phyloP scores from a whole-genome alignment of 2,329 filamentous ascomycete genomes.

The Aspergillus ochraceoroseus region DNA sequence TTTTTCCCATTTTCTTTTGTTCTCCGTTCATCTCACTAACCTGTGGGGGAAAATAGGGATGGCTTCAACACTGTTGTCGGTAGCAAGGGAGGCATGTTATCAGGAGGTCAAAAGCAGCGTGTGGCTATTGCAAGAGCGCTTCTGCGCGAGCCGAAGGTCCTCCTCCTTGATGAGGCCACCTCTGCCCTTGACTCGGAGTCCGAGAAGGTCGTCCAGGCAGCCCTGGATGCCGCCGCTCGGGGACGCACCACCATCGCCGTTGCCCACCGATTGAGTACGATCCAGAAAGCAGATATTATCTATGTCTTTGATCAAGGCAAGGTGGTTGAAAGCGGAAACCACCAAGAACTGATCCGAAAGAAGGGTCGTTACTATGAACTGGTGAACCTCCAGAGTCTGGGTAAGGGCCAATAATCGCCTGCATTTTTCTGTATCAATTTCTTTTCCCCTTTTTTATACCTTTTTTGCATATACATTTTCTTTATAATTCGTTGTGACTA shows the following conservation, averaged over 20 bases:
- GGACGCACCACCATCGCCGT: slow-evolving; percentile 90
- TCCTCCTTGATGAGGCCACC: slow-evolving; percentile 75
- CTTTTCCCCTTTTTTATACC: slow-evolving; percentile 7
- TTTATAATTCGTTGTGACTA: slow-evolving; percentile 2
- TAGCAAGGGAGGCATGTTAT: slow-evolving; percentile 77
- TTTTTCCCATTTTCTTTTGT: slow-evolving; percentile 1
- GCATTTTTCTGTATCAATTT: slow-evolving; percentile 4
- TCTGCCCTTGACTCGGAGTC: slow-evolving; percentile 49
- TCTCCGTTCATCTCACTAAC: slow-evolving; percentile 10
- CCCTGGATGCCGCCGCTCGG: slow-evolving; percentile 74
- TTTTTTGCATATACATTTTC: background rate
- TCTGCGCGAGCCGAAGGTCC: slow-evolving; percentile 81
- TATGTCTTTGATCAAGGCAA: slow-evolving; percentile 92
- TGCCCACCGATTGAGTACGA: slow-evolving; percentile 84
- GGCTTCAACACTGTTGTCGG: slow-evolving; percentile 83
- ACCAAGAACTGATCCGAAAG: slow-evolving; percentile 64
- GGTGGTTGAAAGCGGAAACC: slow-evolving; percentile 79
- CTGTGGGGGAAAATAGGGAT: slow-evolving; percentile 49
- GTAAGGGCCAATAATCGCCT: slow-evolving; percentile 49
- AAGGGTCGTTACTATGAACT: slow-evolving; percentile 72
- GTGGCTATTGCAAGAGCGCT: slow-evolving; percentile 89
- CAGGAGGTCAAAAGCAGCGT: slow-evolving; percentile 90
- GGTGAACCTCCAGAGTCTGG: slow-evolving; percentile 73
- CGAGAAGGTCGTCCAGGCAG: slow-evolving; percentile 58
- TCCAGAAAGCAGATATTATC: slow-evolving; percentile 90